Conservation (phyloP, 2,329 filamentous ascomycete genomes). For the Neophaeococcomyces mojaviensis region DNA sequence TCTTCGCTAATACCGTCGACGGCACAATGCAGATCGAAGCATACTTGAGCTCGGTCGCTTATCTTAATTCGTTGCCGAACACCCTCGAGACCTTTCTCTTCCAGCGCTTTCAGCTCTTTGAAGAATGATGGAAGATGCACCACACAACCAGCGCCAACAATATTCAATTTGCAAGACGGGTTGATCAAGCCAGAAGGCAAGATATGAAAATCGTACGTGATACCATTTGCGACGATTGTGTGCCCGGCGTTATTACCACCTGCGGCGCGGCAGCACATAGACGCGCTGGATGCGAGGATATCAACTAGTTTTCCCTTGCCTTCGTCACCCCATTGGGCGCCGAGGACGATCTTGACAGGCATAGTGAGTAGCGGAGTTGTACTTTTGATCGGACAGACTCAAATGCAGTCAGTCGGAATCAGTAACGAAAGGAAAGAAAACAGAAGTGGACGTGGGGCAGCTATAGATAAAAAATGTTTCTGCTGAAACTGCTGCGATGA, state of each 20-base stretch:
- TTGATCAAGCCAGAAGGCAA: constrained; percentile 40
- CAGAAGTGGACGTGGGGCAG: no score
- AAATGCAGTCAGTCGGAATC: constrained; percentile 5
- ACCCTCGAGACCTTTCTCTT: constrained; percentile 36
- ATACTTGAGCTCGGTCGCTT: constrained; percentile 40
- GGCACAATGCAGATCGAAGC: constrained; percentile 38
- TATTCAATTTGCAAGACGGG: constrained; percentile 35
- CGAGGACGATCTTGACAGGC: constrained; percentile 38
- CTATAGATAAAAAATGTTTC: no score
- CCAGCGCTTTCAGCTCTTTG: constrained; percentile 37
- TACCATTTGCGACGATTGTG: constrained; percentile 39
- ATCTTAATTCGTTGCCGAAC: constrained; percentile 38
- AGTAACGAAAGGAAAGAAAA: constrained; percentile 5
- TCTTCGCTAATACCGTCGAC: constrained; percentile 42
- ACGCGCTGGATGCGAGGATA: constrained; percentile 38
- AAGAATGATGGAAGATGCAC: constrained; percentile 43
- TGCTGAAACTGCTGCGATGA: no score
- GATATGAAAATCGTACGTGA: constrained; percentile 44
- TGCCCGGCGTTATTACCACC: constrained; percentile 44
- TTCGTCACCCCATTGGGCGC: constrained; percentile 43
- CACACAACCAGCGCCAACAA: constrained; percentile 41
- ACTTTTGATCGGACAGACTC: constrained; percentile 1
- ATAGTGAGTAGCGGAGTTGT: constrained; percentile 8
- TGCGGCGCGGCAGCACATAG: constrained; percentile 39
- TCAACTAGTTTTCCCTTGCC: constrained; percentile 45